These are phyloP conservation scores for Penicillium simplicissimum DNA, from an alignment of 495 filamentous ascomycete species.

Conservation along the genomic window DNA sequence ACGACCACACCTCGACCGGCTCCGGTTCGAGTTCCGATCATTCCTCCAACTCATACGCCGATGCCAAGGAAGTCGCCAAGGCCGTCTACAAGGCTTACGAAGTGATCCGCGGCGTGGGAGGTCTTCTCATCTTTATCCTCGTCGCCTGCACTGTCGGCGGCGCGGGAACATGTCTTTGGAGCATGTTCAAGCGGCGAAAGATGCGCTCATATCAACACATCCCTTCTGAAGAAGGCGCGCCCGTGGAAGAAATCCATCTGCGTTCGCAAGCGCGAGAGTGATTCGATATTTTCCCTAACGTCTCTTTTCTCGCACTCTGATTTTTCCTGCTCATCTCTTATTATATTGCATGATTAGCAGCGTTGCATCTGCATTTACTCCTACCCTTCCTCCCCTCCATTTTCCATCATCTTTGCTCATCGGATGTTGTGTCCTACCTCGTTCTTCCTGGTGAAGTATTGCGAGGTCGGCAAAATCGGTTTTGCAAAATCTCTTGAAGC, in stretches of 20 bases:
- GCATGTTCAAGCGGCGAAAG: slow-evolving; percentile 28
- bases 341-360: slow-evolving; percentile 21
- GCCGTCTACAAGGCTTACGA: slow-evolving; percentile 38
- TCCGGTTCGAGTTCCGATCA: neutral
- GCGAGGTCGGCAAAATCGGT: neutral
- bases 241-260: slow-evolving; percentile 28
- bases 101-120: slow-evolving; percentile 37
- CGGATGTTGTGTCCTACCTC: neutral
- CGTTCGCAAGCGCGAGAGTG: slow-evolving; percentile 17
- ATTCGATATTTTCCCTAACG: neutral
- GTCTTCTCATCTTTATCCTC: slow-evolving; percentile 37
- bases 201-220: slow-evolving; percentile 36
- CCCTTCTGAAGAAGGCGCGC: slow-evolving; percentile 35
- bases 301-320: neutral
- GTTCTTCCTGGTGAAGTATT: slow-evolving; percentile 19
- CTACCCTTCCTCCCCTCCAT: neutral
- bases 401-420: neutral
- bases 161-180: slow-evolving; percentile 27
- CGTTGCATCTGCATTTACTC: slow-evolving; percentile 20
- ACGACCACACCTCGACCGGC: slow-evolving; percentile 5
- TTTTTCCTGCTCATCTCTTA: slow-evolving; percentile 1
- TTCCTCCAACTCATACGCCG: slow-evolving; percentile 13
- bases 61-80: slow-evolving; percentile 37
- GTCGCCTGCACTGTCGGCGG: slow-evolving; percentile 30
- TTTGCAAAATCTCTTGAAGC: slow-evolving; percentile 7